Base-by-base conservation (phyloP, 257 asterid genomes). In the Fraxinus cuspidata region DNA sequence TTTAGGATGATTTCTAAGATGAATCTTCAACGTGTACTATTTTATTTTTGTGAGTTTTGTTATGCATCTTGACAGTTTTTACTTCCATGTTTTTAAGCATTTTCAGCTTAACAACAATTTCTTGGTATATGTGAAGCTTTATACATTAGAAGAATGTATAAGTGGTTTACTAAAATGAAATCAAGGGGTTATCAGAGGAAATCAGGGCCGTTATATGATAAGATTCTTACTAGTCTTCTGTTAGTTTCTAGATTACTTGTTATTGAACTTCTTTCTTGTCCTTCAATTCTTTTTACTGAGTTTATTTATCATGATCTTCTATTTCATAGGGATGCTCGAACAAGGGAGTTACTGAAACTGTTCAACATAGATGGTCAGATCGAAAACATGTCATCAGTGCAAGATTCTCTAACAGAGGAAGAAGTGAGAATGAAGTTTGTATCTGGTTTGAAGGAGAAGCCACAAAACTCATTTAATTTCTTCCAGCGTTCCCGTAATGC, bases 401-500 rank as follows among this genome's bases (percentile, higher is more conserved):
- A 76, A 74, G 99, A 94, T 85, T 73, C 92, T 40, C 35, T 86
- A 53, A 65, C 77, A 81, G 98, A 93, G 81, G 98, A 91, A 74
- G 99, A 95, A 83, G 75, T 84, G 78, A 85, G 88, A 82, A 79
- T 85, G 87, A 91, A 85, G 81, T 7, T 53, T 40, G 88, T 53
- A 37, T 85, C 94, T 78, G 81, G 78, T 75, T 76, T 87, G 21
- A 94, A 90, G 87, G 97, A 94, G 76, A 94, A 92, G 80, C 37
- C 87, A 44, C 98, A 87, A 75, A 86, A 84, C 78, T 82, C 98
- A 19, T 77, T 86, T 60, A 88, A 83, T 87, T 93, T 96, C 85
- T 96, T 96, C 74, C 99, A 96, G 86, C 98, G 98, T 27, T 96
- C 99, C 18, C 93, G 99, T 74, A 93, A 93, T 80, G 99, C 91